Conservation (phyloP, 2,329 filamentous ascomycete genomes). For the Fusarium sp. region DNA sequence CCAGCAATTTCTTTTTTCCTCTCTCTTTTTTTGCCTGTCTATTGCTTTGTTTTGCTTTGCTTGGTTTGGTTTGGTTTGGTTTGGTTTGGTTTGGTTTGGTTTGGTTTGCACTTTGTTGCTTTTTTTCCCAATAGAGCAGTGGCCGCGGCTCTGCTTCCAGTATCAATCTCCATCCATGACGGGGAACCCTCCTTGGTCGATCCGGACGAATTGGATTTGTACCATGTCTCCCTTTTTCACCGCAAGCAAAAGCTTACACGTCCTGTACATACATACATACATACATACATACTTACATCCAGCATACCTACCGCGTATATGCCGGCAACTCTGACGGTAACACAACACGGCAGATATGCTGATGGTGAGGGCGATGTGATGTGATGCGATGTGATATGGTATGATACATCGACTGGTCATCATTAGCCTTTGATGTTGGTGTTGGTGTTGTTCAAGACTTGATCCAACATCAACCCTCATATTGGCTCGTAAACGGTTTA, state of each 20-base stretch:
- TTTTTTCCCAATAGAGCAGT: constrained; percentile 2
- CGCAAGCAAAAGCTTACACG: constrained; percentile 31
- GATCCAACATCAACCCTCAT: not conserved
- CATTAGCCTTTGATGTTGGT: not conserved
- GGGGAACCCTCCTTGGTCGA: constrained; percentile 39
- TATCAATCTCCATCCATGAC: constrained; percentile 43
- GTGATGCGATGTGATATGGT: constrained; percentile 2
- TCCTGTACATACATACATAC: not conserved
- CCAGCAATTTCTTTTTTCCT: constrained; percentile 27
- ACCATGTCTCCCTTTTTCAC: constrained; percentile 26
- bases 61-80: constrained; percentile 22
- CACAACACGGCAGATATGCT: constrained; percentile 1
- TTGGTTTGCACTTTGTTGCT: constrained; percentile 14
- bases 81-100: not conserved
- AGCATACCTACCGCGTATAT: not conserved
- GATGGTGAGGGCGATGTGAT: constrained; percentile 12
- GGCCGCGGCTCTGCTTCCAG: constrained; percentile 28
- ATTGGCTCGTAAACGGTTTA: constrained; percentile 23
- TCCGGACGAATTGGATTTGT: constrained; percentile 47
- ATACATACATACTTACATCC: not conserved
- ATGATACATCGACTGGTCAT: constrained; percentile 23
- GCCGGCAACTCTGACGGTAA: constrained; percentile 18
- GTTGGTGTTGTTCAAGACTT: too few species aligned
- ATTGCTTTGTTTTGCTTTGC: not conserved
- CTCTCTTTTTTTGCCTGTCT: too few species aligned